These are phyloP conservation scores for Scheffersomyces titani DNA, from an alignment of 1,139 yeast species.

Conservation along the genomic window DNA sequence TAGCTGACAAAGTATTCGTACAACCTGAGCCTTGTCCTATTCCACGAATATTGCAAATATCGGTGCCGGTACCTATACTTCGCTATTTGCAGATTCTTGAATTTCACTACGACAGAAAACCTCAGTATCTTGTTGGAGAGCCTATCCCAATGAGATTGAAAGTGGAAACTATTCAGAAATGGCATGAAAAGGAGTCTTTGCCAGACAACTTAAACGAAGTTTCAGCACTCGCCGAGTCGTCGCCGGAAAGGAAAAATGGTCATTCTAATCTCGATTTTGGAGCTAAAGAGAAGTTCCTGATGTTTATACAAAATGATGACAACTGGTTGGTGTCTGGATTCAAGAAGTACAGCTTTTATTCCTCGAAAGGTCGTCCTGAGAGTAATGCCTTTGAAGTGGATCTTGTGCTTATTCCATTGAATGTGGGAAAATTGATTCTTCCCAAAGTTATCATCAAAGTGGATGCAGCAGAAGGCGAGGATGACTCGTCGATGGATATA, in stretches of 20 bases:
- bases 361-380: slow-evolving; percentile 19
- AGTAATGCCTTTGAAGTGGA: slow-evolving; percentile 23
- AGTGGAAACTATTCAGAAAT: slow-evolving; percentile 46
- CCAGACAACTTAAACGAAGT: slow-evolving; percentile 7
- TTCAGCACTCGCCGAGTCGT: slow-evolving; percentile 28
- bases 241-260: slow-evolving; percentile 17
- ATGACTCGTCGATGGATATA: slow-evolving; percentile 52
- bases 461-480: slow-evolving; percentile 22
- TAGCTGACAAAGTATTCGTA: slow-evolving; percentile 5
- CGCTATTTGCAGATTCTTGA: slow-evolving; percentile 53
- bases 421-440: slow-evolving; percentile 67
- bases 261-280: not conserved
- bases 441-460: slow-evolving; percentile 58
- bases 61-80: slow-evolving; percentile 55
- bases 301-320: slow-evolving; percentile 37
- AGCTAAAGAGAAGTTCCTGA: slow-evolving; percentile 23
- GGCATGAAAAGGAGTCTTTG: slow-evolving; percentile 27
- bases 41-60: slow-evolving; percentile 33
- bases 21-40: not conserved
- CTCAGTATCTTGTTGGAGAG: slow-evolving; percentile 62
- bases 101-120: slow-evolving; percentile 36
- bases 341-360: slow-evolving; percentile 46
- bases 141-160: slow-evolving; percentile 50
- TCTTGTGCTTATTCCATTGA: slow-evolving; percentile 67
- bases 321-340: slow-evolving; percentile 76